Conservation (phyloP, 2,329 filamentous ascomycete species). For the Diatrype stigma region DNA sequence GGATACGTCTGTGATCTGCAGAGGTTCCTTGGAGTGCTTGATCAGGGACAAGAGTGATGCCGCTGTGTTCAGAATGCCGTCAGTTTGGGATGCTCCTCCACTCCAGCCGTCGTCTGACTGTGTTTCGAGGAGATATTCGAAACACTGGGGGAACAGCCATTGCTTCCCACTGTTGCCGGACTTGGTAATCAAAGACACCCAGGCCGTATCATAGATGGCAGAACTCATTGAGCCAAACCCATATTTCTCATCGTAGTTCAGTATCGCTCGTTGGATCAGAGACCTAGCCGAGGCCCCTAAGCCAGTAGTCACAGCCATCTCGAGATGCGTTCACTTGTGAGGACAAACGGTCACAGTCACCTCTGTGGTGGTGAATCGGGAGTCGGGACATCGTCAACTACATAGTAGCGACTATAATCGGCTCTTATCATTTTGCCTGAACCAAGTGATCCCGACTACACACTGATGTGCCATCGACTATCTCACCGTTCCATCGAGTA, state of each 20-base stretch:
- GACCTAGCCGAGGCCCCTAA: conserved; percentile 8
- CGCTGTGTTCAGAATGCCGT: conserved; percentile 30
- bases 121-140: conserved; percentile 23
- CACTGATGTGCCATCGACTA: too few species aligned
- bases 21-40: conserved; percentile 12
- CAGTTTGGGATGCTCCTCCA: conserved; percentile 21
- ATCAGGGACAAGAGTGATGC: conserved; percentile 28
- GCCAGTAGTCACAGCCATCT: neutral
- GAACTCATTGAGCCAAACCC: conserved; percentile 22
- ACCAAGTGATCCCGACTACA: too few species aligned
- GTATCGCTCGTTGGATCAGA: conserved; percentile 12
- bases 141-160: conserved; percentile 30
- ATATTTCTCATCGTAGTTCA: conserved; percentile 5
- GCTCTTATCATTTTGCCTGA: too few species aligned
- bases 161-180: conserved; percentile 9
- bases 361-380: too few species aligned
- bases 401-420: too few species aligned
- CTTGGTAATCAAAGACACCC: conserved; percentile 27
- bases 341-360: too few species aligned
- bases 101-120: conserved; percentile 26
- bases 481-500: too few species aligned
- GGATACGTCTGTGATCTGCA: conserved; percentile 8
- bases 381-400: too few species aligned
- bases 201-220: conserved; percentile 31
- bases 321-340: neutral